Conservation (phyloP, 1,139 yeast species). For the Magnusiomyces tetraspermus region DNA sequence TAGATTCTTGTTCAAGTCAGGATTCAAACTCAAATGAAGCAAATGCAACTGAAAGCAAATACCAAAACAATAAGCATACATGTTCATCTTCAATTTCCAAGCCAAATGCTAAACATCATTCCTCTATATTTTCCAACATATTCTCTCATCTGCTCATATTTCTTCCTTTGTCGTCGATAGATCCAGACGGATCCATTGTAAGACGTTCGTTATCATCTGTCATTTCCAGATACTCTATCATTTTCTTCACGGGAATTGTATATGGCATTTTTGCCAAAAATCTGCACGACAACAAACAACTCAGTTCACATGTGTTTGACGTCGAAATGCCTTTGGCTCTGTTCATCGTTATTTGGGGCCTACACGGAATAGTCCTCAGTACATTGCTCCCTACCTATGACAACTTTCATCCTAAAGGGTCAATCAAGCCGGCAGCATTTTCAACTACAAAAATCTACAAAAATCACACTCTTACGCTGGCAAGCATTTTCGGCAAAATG, state of each 20-base stretch:
- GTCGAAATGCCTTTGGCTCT: slow-evolving; percentile 26
- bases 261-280: slow-evolving; percentile 24
- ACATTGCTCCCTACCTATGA: slow-evolving; percentile 55
- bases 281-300: slow-evolving; percentile 30
- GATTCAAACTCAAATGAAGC: not conserved
- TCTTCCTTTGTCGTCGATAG: too few relatives aligned
- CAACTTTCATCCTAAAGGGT: slow-evolving; percentile 34
- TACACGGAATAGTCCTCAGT: slow-evolving; percentile 58
- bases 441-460: too few relatives aligned
- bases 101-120: too few relatives aligned
- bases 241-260: too few relatives aligned
- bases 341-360: slow-evolving; percentile 34
- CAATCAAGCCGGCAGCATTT: slow-evolving; percentile 2
- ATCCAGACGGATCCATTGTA: not conserved
- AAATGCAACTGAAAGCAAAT: not conserved
- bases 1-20: not conserved
- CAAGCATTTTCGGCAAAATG: too few relatives aligned
- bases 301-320: slow-evolving; percentile 26
- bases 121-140: too few relatives aligned
- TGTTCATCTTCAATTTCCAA: not conserved
- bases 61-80: not conserved
- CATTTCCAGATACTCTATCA: slow-evolving; percentile 13
- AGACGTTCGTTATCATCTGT: not conserved
- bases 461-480: not conserved
- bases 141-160: too few relatives aligned